Evolutionary conservation across 108 stramenopile genomes (phyloP), one percentile per base, ranked within the genome.

Genomic region (Skeletonema tropicum): DNA sequence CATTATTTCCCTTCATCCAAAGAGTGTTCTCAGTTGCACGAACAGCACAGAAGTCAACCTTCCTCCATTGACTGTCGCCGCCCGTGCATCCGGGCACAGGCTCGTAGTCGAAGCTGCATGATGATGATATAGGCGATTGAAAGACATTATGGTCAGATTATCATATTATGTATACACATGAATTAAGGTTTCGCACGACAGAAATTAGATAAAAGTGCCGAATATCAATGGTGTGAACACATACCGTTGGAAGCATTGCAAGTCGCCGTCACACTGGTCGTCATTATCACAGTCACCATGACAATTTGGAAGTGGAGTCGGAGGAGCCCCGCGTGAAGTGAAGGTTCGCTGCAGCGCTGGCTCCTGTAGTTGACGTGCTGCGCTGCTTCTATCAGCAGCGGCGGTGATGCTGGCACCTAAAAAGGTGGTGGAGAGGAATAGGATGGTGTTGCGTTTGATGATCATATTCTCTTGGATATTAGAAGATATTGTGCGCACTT

Each of bases 231-330:
- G 48, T 15, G 48, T 15, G 1, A 21, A 23, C 19, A 49, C 61
- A 39, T 62, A 42, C 46, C 61, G 9, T 62, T 62, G 61, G 7
- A 42, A 49, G 21, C 61, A 62, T 0, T 11, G 7, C 61, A 62
- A 49, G 10, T 52, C 39, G 41, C 61, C 61, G 14, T 29, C 12
- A 57, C 68, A 68, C 0, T 68, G 23, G 13, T 33, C 10, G 25
- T 72, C 71, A 32, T 65, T 17, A 32, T 72, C 71, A 46, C 71
- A 72, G 36, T 72, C 71, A 13, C 71, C 71, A 17, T 72, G 45
- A 32, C 71, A 72, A 11, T 32, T 12, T 0, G 64, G 64, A 6
- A 72, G 62, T 4, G 71, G 71, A 55, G 41, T 63, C 57, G 46
- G 62, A 19, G 52, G 52, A 10, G 8, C 9, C 25, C 52, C 52